phyloP scores from a whole-genome alignment of 2,329 filamentous ascomycete species.

The Ophiocordyceps polyrhachis-furcata region DNA sequence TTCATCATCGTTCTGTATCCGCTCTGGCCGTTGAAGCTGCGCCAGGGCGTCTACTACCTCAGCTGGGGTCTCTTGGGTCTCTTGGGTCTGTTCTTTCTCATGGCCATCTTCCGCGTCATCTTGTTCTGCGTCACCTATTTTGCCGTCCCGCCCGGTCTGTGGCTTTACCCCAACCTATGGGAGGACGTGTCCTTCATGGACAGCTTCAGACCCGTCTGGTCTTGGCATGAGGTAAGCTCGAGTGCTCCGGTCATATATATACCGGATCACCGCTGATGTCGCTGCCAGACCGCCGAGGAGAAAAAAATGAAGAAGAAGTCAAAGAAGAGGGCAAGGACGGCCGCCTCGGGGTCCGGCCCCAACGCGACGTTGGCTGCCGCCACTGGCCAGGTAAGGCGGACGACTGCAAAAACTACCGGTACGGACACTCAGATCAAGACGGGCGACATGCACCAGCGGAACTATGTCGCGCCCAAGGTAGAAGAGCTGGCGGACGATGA shows the following conservation, averaged over 20 bases:
- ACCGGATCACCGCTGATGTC: background rate
- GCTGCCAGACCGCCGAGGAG: conserved; percentile 5
- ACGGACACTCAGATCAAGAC: conserved; percentile 35
- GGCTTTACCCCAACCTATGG: conserved; percentile 95
- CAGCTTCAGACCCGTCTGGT: conserved; percentile 90
- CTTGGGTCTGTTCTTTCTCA: conserved; percentile 84
- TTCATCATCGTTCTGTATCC: conserved; percentile 89
- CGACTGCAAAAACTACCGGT: conserved; percentile 36
- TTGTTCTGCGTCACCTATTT: conserved; percentile 90
- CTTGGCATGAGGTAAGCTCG: conserved; percentile 75
- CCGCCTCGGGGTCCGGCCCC: conserved; percentile 11
- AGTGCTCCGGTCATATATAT: background rate
- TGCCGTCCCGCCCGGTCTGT: conserved; percentile 66
- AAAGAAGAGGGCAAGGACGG: conserved; percentile 34
- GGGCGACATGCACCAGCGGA: conserved; percentile 19
- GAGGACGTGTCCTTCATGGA: conserved; percentile 98
- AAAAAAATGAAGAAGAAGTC: conserved; percentile 22
- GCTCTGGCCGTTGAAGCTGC: conserved; percentile 79
- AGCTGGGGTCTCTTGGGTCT: conserved; percentile 85
- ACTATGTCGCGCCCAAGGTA: conserved; percentile 32
- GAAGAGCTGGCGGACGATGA: conserved; percentile 33
- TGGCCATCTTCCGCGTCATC: conserved; percentile 93
- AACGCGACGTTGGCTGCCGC: conserved; percentile 29
- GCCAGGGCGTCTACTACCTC: conserved; percentile 91
- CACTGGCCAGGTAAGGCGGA: conserved; percentile 32